Percentiles rank a stretch among this genome's conserved stretches.
Evolutionary conservation across 495 filamentous ascomycete species (phyloP).

Genomic region (Aspergillus ostianus): DNA sequence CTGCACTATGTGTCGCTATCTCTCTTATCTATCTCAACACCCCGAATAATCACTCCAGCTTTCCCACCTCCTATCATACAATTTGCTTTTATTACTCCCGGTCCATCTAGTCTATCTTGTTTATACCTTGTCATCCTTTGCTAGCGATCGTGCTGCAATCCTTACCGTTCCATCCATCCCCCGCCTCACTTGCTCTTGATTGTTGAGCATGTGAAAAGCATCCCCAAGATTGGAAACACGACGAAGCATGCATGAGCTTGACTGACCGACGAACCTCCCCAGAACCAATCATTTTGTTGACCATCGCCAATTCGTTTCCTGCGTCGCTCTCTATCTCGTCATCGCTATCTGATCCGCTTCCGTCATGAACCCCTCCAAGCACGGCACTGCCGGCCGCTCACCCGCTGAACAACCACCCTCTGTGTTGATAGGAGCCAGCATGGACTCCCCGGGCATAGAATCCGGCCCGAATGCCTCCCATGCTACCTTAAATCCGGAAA

Average conservation of each 20-base stretch:
- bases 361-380: conserved; percentile 32
- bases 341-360: conserved; percentile 8
- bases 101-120: conserved; percentile 11
- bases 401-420: conserved; percentile 39
- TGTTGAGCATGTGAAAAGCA: neutral
- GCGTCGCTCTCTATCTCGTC: conserved; percentile 1
- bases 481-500: conserved; percentile 20
- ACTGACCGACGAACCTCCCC: neutral
- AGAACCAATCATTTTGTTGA: neutral
- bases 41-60: neutral
- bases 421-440: conserved; percentile 34
- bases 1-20: conserved; percentile 8
- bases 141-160: neutral
- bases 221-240: neutral
- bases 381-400: conserved; percentile 28
- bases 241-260: neutral
- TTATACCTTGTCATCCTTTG: conserved; percentile 4
- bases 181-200: neutral
- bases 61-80: conserved; percentile 19
- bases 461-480: conserved; percentile 29
- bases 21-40: conserved; percentile 5
- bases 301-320: neutral
- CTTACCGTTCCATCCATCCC: neutral
- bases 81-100: conserved; percentile 5
- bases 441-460: conserved; percentile 33